These are phyloP conservation scores for Tricholomella constricta DNA, from an alignment of 768 basidiomycete genomes.

Conservation along the genomic window DNA sequence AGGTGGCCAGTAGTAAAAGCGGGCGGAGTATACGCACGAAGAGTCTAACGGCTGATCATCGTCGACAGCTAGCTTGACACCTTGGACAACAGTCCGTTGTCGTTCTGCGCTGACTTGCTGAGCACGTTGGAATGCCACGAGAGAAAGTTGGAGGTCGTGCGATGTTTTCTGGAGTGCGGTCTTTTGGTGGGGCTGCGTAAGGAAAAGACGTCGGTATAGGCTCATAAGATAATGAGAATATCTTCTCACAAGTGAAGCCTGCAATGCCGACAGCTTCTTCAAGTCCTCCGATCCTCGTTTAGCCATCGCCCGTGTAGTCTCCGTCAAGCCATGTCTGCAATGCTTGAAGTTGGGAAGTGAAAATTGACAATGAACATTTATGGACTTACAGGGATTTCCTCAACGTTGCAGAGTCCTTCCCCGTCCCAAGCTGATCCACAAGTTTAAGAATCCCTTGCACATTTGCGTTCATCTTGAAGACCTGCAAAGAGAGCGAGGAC, in stretches of 20 bases:
- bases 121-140: constrained; percentile 90
- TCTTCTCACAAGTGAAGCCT: constrained; percentile 58
- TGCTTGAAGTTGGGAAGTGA: constrained; percentile 1
- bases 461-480: constrained; percentile 99
- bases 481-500: constrained; percentile 83
- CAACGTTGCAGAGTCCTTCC: constrained; percentile 74
- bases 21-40: constrained; percentile 22
- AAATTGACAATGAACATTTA: not conserved
- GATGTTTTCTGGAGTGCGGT: constrained; percentile 89
- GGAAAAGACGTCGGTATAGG: not conserved
- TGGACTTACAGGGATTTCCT: constrained; percentile 80
- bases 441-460: constrained; percentile 93
- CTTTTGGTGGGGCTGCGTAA: constrained; percentile 73
- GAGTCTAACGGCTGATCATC: constrained; percentile 50
- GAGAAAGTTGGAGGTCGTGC: constrained; percentile 86
- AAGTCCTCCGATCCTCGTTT: constrained; percentile 93
- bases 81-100: constrained; percentile 87
- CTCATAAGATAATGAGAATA: not conserved
- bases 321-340: constrained; percentile 87
- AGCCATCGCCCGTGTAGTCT: constrained; percentile 92
- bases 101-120: constrained; percentile 89
- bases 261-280: constrained; percentile 81
- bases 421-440: constrained; percentile 94
- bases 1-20: not conserved
- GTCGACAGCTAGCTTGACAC: constrained; percentile 82